Evolutionary conservation across 768 basidiomycete species (phyloP).

Genomic region (Leccinum sublutescens): DNA sequence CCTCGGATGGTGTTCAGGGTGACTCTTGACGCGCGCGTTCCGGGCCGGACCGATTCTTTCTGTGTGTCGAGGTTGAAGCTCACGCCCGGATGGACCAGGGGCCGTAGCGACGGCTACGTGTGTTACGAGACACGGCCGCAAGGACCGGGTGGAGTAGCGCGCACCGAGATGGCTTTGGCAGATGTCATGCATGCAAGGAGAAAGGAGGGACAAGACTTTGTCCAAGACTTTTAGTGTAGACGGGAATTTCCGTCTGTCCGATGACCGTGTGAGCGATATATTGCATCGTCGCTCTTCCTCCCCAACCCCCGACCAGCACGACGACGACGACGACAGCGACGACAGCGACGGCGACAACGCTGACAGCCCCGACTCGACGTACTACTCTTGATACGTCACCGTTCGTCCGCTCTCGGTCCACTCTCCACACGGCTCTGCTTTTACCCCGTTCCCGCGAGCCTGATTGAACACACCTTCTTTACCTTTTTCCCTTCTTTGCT

Average conservation of each 20-base stretch:
- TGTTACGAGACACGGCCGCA: not conserved
- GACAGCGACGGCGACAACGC: not conserved
- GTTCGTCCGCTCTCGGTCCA: not conserved
- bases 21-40: not conserved
- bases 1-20: not conserved
- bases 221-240: not conserved
- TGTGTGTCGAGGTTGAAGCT: not conserved
- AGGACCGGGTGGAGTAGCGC: not conserved
- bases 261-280: conserved; percentile 15
- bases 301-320: not conserved
- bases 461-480: not conserved
- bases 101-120: not conserved
- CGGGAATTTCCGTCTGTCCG: conserved; percentile 8
- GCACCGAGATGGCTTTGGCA: not conserved
- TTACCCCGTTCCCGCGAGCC: conserved; percentile 5
- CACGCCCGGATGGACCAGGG: not conserved
- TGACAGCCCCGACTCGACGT: not conserved
- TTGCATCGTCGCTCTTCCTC: not conserved
- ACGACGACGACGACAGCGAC: not conserved
- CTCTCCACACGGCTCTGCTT: not conserved
- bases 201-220: not conserved
- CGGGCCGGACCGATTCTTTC: not conserved
- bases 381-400: not conserved
- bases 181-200: not conserved
- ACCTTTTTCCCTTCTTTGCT: not conserved